Conservation (phyloP, 2,329 filamentous ascomycete genomes). For the Aureobasidium sp. region DNA sequence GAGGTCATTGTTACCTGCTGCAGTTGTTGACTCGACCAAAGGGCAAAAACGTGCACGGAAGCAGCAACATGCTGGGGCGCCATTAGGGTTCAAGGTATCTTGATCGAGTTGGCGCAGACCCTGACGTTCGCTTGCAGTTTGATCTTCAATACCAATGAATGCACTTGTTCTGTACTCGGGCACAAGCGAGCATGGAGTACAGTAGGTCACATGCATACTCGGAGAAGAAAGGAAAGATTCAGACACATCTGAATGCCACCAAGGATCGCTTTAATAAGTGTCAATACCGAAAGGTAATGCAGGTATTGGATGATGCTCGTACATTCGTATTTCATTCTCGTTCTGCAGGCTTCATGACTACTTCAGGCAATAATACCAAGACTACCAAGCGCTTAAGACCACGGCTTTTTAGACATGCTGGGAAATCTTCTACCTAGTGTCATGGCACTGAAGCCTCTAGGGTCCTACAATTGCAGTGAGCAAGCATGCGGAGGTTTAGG, state of each 20-base stretch:
- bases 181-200: neutral
- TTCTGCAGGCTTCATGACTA: neutral
- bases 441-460: neutral
- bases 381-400: neutral
- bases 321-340: neutral
- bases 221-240: neutral
- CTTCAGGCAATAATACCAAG: conserved; percentile 6
- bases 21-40: neutral
- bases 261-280: neutral
- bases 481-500: conserved; percentile 2
- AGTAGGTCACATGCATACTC: neutral
- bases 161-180: conserved; percentile 2
- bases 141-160: neutral
- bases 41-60: conserved; percentile 8
- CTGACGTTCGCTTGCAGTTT: neutral
- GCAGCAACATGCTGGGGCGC: neutral
- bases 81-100: neutral
- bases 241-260: neutral
- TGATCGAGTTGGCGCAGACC: neutral
- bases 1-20: neutral
- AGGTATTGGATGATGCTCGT: conserved; percentile 8
- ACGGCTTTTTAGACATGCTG: neutral
- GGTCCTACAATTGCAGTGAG: neutral
- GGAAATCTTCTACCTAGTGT: neutral
- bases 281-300: neutral